Conservation (phyloP, 805 yeast species). For the Saccharomycopsis fodiens region DNA sequence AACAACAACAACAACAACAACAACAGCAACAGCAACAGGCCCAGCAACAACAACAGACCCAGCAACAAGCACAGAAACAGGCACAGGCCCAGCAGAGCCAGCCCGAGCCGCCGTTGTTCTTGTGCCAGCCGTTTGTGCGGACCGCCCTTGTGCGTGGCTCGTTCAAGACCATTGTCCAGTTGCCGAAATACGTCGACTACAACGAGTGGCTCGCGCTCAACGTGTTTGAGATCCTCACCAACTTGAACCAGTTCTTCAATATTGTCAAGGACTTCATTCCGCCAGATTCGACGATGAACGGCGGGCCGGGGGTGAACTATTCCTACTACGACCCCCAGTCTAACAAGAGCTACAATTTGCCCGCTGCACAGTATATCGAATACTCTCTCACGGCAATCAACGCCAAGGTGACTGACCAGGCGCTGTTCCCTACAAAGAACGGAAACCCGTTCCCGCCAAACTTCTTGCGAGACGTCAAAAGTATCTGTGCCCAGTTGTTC, state of each 20-base stretch:
- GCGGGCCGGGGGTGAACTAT: slow-evolving; percentile 88
- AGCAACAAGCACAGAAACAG: slow-evolving; percentile 20
- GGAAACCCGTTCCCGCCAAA: slow-evolving; percentile 86
- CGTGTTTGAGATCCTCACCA: slow-evolving; percentile 80
- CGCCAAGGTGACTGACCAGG: slow-evolving; percentile 80
- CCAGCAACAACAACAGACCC: slow-evolving; percentile 16
- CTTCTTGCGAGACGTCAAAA: slow-evolving; percentile 73
- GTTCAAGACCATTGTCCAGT: slow-evolving; percentile 88
- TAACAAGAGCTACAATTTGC: slow-evolving; percentile 75
- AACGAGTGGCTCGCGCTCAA: slow-evolving; percentile 96
- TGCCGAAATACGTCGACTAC: slow-evolving; percentile 89
- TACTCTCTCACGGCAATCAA: slow-evolving; percentile 87
- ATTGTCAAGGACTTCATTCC: slow-evolving; percentile 88
- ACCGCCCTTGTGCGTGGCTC: slow-evolving; percentile 95
- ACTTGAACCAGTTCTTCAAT: slow-evolving; percentile 81
- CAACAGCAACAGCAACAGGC: slow-evolving; percentile 14
- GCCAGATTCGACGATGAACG: slow-evolving; percentile 88
- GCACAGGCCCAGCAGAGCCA: slow-evolving; percentile 10
- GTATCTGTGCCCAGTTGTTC: slow-evolving; percentile 87
- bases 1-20: slow-evolving; percentile 4
- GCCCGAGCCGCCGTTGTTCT: slow-evolving; percentile 39
- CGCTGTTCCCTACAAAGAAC: slow-evolving; percentile 83
- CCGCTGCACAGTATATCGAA: slow-evolving; percentile 91
- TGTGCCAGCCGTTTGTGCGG: slow-evolving; percentile 88
- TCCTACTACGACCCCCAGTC: slow-evolving; percentile 74